Evolutionary conservation across 2,329 filamentous ascomycete genomes (phyloP).

Genomic region (Paradendryphiella salina): DNA sequence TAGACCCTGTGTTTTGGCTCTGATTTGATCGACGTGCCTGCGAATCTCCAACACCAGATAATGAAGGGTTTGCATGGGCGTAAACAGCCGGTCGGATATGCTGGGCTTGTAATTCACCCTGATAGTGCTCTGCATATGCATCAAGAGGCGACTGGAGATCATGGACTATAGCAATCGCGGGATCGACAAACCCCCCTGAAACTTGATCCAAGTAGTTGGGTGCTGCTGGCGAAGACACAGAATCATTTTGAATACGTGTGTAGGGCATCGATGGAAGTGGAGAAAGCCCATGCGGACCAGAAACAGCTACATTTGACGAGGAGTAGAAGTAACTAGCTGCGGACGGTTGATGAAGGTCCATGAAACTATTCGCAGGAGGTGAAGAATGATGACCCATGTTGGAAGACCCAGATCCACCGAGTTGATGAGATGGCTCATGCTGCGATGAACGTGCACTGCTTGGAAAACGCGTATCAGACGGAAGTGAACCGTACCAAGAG

Average conservation of each 20-base stretch:
- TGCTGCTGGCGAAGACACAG: constrained; percentile 1
- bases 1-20: background rate
- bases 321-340: constrained; percentile 16
- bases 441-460: constrained; percentile 28
- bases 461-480: constrained; percentile 27
- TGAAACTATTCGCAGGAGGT: background rate
- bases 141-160: constrained; percentile 36
- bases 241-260: constrained; percentile 12
- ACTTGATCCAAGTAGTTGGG: background rate
- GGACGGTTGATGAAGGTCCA: background rate
- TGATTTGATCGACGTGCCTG: background rate
- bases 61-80: background rate
- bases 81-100: constrained; percentile 7
- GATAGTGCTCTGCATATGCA: constrained; percentile 25
- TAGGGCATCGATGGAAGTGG: constrained; percentile 32
- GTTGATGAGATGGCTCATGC: constrained; percentile 20
- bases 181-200: constrained; percentile 15
- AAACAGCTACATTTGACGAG: background rate
- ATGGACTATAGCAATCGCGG: constrained; percentile 22
- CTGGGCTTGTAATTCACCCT: background rate
- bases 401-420: constrained; percentile 27
- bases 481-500: constrained; percentile 39
- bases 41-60: background rate
- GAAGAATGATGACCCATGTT: background rate
- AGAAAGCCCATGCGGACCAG: constrained; percentile 12